Conservation (phyloP, 192 early-diverging fungal species). For the Cetraspora pellucida region DNA sequence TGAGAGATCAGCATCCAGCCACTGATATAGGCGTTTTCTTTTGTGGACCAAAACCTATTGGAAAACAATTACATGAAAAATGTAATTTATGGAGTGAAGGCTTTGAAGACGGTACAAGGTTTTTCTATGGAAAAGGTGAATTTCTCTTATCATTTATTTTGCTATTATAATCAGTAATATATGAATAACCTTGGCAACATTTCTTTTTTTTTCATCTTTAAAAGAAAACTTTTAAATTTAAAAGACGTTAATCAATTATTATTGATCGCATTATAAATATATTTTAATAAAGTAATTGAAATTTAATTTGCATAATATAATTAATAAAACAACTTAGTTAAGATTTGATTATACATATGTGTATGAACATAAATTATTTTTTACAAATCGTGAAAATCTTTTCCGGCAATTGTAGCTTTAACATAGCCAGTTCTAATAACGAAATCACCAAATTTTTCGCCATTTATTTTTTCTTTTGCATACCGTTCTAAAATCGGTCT, state of each 20-base stretch:
- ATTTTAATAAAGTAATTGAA: too few relatives aligned
- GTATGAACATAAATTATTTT: too few relatives aligned
- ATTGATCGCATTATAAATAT: too few relatives aligned
- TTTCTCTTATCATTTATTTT: too few relatives aligned
- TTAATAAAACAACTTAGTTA: too few relatives aligned
- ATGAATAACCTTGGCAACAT: too few relatives aligned
- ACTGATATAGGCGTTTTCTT: constrained; percentile 78
- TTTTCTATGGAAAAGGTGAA: constrained; percentile 31
- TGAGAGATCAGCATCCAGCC: constrained; percentile 47
- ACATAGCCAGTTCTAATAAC: constrained; percentile 87
- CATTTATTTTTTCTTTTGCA: constrained; percentile 66
- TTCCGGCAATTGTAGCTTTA: constrained; percentile 74
- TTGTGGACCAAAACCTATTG: constrained; percentile 72
- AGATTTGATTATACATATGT: too few relatives aligned
- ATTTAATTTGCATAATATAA: too few relatives aligned
- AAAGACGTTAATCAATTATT: too few relatives aligned
- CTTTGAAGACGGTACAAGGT: constrained; percentile 29
- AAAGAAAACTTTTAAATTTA: too few relatives aligned
- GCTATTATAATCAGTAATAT: too few relatives aligned
- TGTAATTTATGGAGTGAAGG: constrained; percentile 38
- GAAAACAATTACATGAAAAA: constrained; percentile 43
- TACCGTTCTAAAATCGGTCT: constrained; percentile 83
- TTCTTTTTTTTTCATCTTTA: too few relatives aligned
- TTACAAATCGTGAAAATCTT: constrained; percentile 64
- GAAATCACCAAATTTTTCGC: constrained; percentile 94